These are phyloP conservation scores for Ochetophila trinervis DNA, from an alignment of 306 rosid genomes.

Conservation along the genomic window DNA sequence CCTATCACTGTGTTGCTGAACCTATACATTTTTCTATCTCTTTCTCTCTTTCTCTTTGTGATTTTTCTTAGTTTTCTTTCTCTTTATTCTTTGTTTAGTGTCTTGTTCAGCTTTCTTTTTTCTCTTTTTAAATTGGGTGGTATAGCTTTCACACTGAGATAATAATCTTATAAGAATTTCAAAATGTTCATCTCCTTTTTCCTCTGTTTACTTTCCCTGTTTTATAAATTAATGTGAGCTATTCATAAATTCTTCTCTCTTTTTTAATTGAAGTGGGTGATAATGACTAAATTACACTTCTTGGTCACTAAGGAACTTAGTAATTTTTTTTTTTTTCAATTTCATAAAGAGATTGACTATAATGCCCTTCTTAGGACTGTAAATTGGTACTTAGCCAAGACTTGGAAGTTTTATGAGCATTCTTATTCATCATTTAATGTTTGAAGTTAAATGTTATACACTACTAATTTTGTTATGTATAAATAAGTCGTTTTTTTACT, in stretches of 20 bases:
- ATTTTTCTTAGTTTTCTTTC: not conserved
- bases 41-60: conserved; percentile 9
- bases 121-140: conserved; percentile 26
- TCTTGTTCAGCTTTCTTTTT: conserved; percentile 26
- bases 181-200: conserved; percentile 24
- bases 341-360: conserved; percentile 8
- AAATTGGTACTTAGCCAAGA: too few relatives aligned
- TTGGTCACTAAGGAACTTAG: conserved; percentile 51
- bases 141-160: conserved; percentile 17
- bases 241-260: conserved; percentile 24
- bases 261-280: conserved; percentile 13
- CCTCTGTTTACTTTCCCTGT: conserved; percentile 21
- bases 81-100: conserved; percentile 9
- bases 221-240: not conserved
- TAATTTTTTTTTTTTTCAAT: too few relatives aligned
- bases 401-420: too few relatives aligned
- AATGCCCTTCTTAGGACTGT: conserved; percentile 19
- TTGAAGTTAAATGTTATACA: too few relatives aligned
- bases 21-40: conserved; percentile 46
- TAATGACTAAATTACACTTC: conserved; percentile 32
- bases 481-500: too few relatives aligned
- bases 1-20: conserved; percentile 97
- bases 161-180: conserved; percentile 6
- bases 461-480: too few relatives aligned
- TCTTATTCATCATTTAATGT: too few relatives aligned